These are phyloP conservation scores for Saccharomycopsis sp. DNA, from an alignment of 805 yeast genomes.

Conservation along the genomic window DNA sequence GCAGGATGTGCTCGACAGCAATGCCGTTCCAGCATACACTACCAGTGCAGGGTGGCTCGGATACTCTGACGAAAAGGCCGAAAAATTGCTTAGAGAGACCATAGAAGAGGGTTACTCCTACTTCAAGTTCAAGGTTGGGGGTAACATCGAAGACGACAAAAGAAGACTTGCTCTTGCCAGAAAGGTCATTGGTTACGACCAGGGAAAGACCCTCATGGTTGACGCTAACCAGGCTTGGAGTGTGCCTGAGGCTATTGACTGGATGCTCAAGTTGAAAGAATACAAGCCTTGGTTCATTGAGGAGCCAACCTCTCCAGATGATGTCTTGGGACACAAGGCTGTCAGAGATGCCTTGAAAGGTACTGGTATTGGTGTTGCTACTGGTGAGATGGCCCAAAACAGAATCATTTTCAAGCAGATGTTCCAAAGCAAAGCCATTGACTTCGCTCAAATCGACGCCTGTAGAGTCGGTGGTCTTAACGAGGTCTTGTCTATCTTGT, in stretches of 20 bases:
- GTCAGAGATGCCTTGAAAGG: conserved; percentile 28
- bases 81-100: conserved; percentile 28
- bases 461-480: conserved; percentile 32
- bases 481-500: conserved; percentile 29
- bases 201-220: conserved; percentile 28
- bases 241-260: conserved; percentile 31
- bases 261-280: conserved; percentile 26
- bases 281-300: conserved; percentile 32
- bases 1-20: conserved; percentile 28
- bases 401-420: conserved; percentile 30
- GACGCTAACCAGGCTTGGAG: conserved; percentile 34
- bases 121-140: conserved; percentile 38
- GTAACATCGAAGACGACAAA: conserved; percentile 32
- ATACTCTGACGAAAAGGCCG: conserved; percentile 36
- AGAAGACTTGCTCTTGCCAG: conserved; percentile 33
- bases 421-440: conserved; percentile 27
- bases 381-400: conserved; percentile 33
- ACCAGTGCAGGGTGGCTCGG: conserved; percentile 43
- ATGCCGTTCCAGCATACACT: conserved; percentile 39
- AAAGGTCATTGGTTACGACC: conserved; percentile 35
- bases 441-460: conserved; percentile 29
- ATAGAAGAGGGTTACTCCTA: conserved; percentile 33
- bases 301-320: conserved; percentile 27
- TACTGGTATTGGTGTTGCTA: conserved; percentile 30
- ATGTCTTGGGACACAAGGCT: conserved; percentile 28